Evolutionary conservation across 2,329 filamentous ascomycete species (phyloP).

Genomic region (Ascochyta pisi): DNA sequence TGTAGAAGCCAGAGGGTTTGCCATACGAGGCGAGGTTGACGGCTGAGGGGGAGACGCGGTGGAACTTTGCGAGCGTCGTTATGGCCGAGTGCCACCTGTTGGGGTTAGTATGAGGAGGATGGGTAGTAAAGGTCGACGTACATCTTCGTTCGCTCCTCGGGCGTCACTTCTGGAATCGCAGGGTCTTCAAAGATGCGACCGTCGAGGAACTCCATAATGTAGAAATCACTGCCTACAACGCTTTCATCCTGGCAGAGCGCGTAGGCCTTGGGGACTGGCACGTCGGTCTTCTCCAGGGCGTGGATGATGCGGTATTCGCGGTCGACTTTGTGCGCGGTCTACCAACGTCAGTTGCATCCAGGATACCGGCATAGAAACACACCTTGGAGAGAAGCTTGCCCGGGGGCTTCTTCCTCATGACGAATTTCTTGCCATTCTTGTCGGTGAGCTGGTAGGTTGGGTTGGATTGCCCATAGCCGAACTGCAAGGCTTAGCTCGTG

Average conservation of each 20-base stretch:
- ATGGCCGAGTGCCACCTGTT: slow-evolving; percentile 81
- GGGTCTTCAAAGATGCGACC: slow-evolving; percentile 94
- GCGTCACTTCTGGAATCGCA: slow-evolving; percentile 73
- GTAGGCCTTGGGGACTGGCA: slow-evolving; percentile 84
- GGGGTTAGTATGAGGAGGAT: neutral
- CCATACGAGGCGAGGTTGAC: slow-evolving; percentile 79
- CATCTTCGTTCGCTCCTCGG: slow-evolving; percentile 75
- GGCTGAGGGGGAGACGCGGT: slow-evolving; percentile 71
- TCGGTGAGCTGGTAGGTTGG: slow-evolving; percentile 92
- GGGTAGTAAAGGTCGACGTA: slow-evolving; percentile 44
- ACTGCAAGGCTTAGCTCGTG: slow-evolving; percentile 60
- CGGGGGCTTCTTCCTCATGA: slow-evolving; percentile 98
- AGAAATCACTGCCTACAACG: slow-evolving; percentile 89
- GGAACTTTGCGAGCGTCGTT: slow-evolving; percentile 82
- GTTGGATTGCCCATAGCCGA: slow-evolving; percentile 96
- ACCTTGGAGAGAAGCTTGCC: slow-evolving; percentile 78
- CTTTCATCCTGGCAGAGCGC: slow-evolving; percentile 82
- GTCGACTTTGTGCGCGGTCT: slow-evolving; percentile 95
- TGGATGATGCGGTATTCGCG: slow-evolving; percentile 91
- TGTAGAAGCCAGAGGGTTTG: slow-evolving; percentile 78
- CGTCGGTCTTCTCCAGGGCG: slow-evolving; percentile 78
- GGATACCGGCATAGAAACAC: neutral
- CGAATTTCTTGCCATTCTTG: slow-evolving; percentile 73
- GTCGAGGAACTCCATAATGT: slow-evolving; percentile 95
- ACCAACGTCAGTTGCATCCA: neutral